Evolutionary conservation across 768 basidiomycete species (phyloP), one percentile per base, ranked within the genome.

Genomic region (Leccinum arenicola): DNA sequence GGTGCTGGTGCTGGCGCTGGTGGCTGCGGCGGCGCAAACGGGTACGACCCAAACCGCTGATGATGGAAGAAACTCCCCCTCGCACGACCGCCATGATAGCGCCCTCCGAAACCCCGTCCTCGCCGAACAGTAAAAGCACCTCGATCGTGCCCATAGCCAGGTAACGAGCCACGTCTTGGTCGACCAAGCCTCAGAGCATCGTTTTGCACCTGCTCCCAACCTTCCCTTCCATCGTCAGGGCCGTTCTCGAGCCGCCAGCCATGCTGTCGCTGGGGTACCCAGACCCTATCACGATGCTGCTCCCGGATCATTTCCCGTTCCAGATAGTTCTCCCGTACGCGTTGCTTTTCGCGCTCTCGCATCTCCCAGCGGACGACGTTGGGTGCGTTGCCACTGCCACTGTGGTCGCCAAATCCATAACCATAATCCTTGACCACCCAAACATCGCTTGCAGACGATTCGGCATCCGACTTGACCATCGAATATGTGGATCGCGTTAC

Each of bases 391-490:
- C 76, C 76, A 4, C 62, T 63, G 4, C 76, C 77, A 60, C 77
- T 75, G 10, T 71, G 69, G 12, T 75, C 71, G 1, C 87, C 87
- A 61, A 88, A 88, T 5, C 86, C 86, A 65, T 74, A 88, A 9
- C 87, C 87, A 56, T 78, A 87, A 64, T 88, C 79, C 60, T 77
- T 81, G 48, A 88, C 86, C 56, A 79, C 78, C 69, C 80, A 82
- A 11, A 80, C 75, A 50, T 78, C 78, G 35, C 73, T 73, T 9
- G 61, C 47, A 19, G 64, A 50, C 10, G 68, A 66, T 15, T 23
- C 59, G 8, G 64, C 51, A 51, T 65, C 63, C 6, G 62, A 63
- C 14, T 60, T 61, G 43, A 57, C 45, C 36, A 55, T 19, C 12
- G 55, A 56, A 3, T 29, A 56, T 50, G 62, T 54, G n/a, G 40